Base-by-base conservation (phyloP, 2,329 filamentous ascomycete species). In the Lasiodiplodia sp. region DNA sequence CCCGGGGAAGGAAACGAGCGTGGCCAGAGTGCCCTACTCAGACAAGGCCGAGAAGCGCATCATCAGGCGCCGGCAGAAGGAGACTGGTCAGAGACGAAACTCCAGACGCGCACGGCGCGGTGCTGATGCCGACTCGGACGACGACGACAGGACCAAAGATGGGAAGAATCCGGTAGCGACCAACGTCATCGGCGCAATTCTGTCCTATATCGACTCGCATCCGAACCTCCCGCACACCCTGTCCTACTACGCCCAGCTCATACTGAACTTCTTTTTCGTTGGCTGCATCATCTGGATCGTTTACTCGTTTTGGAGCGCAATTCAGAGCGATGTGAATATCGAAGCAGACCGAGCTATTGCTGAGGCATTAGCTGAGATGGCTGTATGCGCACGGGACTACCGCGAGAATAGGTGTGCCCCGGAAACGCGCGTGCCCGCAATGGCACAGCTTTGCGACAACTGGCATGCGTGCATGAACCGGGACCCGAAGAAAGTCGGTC, bases 401-500 rank as follows among this genome's bases (percentile, higher is more conserved):
- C 83, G 86, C 2, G 85, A 89, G 58, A 99, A 99, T 75, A 84
- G 86, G 47, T 99, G 96, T 78, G 87, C 86, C 1, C 87, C 86
- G 0, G 85, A 87, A 2, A 86, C 86, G 21, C 87, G 91, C 16
- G 81, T 91, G 3, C 95, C 94, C 0, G 93, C 92, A 0, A 83
- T 98, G 73, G 87, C 91, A 70, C 81, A 81, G 0, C 83, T 91
- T 4, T 99, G 96, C 78, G 87, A 89, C 40, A 87, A 90, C 70
- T 98, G 95, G 95, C 89, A 91, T 71, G 84, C 88, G 38, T 98
- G 96, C 80, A 97, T 97, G 93, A 89, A 90, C 72, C 88, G 91
- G 72, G 92, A 97, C 75, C 90, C 94, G 0, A 86, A 90, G 55
- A 88, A 89, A 68, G 89, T 97, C 68, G 94, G 92, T 72, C 86